These are phyloP conservation scores for Simplicillium sp. DNA, from an alignment of 2,329 filamentous ascomycete species.

Conservation along the genomic window DNA sequence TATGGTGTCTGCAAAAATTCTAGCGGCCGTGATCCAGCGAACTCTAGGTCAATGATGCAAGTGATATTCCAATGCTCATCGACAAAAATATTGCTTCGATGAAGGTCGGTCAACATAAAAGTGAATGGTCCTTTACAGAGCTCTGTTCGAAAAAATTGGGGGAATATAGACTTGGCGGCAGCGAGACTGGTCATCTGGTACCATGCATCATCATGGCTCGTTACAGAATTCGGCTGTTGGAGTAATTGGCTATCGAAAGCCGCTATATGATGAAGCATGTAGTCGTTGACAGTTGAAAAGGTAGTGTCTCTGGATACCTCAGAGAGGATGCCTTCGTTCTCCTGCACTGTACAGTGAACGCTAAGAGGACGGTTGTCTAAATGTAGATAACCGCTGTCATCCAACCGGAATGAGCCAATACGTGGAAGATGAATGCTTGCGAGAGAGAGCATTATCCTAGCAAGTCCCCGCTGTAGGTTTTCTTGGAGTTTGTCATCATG, in stretches of 20 bases:
- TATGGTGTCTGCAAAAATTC: conserved; percentile 19
- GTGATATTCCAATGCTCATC: conserved; percentile 22
- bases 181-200: conserved; percentile 11
- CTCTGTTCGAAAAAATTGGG: conserved; percentile 12
- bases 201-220: conserved; percentile 5
- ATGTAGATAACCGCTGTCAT: conserved; percentile 18
- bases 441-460: conserved; percentile 18
- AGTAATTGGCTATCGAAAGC: conserved; percentile 10
- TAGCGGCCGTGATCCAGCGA: conserved; percentile 17
- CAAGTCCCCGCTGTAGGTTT: conserved; percentile 19
- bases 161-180: conserved; percentile 8
- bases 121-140: conserved; percentile 15
- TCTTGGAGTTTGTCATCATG: conserved; percentile 8
- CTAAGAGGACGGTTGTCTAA: conserved; percentile 14
- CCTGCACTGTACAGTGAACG: conserved; percentile 6
- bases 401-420: conserved; percentile 17
- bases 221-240: conserved; percentile 11
- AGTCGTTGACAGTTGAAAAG: conserved; percentile 9
- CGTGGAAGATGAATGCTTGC: conserved; percentile 16
- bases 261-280: conserved; percentile 7
- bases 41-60: conserved; percentile 21
- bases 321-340: conserved; percentile 10
- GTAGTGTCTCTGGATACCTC: conserved; percentile 5
- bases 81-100: conserved; percentile 23
- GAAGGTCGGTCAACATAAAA: conserved; percentile 19